Conservation (phyloP, 176 grass and related monocot genomes). For the bread wheat (Triticum aestivum) region DNA sequence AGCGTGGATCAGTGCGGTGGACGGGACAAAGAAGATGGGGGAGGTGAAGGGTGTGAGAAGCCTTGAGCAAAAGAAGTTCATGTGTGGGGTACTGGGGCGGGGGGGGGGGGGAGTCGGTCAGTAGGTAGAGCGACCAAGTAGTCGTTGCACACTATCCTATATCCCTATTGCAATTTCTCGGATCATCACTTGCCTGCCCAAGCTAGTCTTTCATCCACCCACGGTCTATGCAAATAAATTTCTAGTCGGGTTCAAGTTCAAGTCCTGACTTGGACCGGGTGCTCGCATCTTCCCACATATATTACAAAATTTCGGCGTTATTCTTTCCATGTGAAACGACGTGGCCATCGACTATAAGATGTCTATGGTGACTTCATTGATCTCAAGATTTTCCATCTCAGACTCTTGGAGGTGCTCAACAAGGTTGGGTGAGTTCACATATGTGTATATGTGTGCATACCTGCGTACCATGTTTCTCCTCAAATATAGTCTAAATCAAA, state of each 20-base stretch:
- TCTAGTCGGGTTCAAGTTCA: neutral
- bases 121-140: neutral
- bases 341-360: too few species aligned
- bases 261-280: too few species aligned
- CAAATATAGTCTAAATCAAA: neutral
- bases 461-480: neutral
- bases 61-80: too few species aligned
- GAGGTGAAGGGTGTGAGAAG: neutral
- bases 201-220: neutral
- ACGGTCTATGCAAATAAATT: neutral
- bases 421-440: too few species aligned
- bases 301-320: neutral
- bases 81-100: neutral
- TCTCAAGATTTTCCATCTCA: too few species aligned
- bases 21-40: neutral
- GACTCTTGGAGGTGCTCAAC: too few species aligned
- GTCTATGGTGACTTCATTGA: too few species aligned
- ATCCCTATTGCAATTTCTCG: neutral
- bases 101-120: fast-evolving
- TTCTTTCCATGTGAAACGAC: neutral
- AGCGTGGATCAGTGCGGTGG: neutral
- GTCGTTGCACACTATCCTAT: neutral
- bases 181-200: neutral
- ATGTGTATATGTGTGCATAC: too few species aligned
- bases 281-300: neutral